Conservation (phyloP, 2,329 filamentous ascomycete species). For the Taxawa tesnikishii region DNA sequence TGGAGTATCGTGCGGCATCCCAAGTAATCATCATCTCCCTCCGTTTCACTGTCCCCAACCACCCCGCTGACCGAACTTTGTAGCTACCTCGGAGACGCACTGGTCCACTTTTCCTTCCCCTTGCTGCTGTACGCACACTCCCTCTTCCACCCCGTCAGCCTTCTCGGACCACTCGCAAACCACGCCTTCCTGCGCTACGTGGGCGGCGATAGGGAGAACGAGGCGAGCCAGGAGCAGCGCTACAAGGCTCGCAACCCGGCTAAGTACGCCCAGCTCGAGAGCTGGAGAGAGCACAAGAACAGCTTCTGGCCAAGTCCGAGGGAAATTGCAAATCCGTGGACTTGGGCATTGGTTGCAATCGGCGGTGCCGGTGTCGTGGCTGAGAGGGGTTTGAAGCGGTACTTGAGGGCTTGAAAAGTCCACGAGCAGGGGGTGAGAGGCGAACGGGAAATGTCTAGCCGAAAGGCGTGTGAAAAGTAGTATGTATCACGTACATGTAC, state of each 20-base stretch:
- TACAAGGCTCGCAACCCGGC: constrained; percentile 38
- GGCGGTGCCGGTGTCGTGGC: constrained; percentile 37
- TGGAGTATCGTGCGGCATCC: constrained; percentile 51
- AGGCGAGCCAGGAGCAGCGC: constrained; percentile 38
- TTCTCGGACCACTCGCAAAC: constrained; percentile 45
- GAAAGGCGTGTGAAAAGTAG: too few relatives aligned
- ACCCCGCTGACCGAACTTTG: background rate
- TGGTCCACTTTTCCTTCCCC: constrained; percentile 48
- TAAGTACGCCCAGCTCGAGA: constrained; percentile 41
- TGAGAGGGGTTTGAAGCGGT: constrained; percentile 27
- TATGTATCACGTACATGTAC: too few relatives aligned
- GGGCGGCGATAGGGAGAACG: constrained; percentile 44
- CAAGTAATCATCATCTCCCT: constrained; percentile 31
- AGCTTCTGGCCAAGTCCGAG: constrained; percentile 44
- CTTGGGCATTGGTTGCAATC: constrained; percentile 38
- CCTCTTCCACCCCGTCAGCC: constrained; percentile 40
- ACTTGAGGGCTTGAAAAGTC: constrained; percentile 4
- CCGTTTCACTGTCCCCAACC: constrained; percentile 5
- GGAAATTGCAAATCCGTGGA: constrained; percentile 44
- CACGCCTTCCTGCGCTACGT: constrained; percentile 46
- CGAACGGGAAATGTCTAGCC: too few relatives aligned
- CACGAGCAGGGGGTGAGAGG: too few relatives aligned
- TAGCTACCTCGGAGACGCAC: constrained; percentile 49
- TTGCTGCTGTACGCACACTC: constrained; percentile 43
- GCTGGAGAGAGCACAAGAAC: constrained; percentile 43